A percentile compares a stretch with the other conserved stretches of the same genome.
Conservation (phyloP, 1,139 yeast species). For the Diutina pseudorugosa region DNA sequence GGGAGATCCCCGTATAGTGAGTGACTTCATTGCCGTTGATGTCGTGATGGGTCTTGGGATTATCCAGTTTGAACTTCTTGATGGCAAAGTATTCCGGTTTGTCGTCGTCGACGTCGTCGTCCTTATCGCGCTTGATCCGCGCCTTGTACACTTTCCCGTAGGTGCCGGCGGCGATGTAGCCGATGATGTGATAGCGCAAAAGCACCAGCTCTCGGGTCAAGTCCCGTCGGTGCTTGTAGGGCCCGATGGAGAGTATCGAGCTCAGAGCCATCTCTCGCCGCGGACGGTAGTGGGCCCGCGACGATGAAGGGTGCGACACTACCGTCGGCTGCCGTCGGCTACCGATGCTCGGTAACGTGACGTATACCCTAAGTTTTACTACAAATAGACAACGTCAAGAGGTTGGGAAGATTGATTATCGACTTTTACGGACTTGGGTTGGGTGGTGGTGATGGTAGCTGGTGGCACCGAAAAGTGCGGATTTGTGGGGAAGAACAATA, state of each 20-base stretch:
- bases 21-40: conserved; percentile 61
- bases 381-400: no score
- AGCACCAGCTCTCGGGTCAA: conserved; percentile 57
- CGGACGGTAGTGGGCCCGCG: neutral
- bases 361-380: neutral
- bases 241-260: conserved; percentile 58
- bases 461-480: neutral
- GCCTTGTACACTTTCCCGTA: conserved; percentile 97
- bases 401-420: no score
- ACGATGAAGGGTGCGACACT: neutral
- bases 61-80: conserved; percentile 88
- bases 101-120: conserved; percentile 5
- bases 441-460: neutral
- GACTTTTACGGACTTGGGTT: no score
- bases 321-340: neutral
- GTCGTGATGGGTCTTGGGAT: conserved; percentile 41
- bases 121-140: conserved; percentile 12
- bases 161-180: conserved; percentile 97
- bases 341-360: neutral
- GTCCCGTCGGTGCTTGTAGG: conserved; percentile 66
- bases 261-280: conserved; percentile 44
- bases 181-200: conserved; percentile 74
- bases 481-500: neutral
- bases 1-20: conserved; percentile 92
- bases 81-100: conserved; percentile 51